Base-by-base conservation (phyloP, 306 rosid species). In the Cajanus cajan region DNA sequence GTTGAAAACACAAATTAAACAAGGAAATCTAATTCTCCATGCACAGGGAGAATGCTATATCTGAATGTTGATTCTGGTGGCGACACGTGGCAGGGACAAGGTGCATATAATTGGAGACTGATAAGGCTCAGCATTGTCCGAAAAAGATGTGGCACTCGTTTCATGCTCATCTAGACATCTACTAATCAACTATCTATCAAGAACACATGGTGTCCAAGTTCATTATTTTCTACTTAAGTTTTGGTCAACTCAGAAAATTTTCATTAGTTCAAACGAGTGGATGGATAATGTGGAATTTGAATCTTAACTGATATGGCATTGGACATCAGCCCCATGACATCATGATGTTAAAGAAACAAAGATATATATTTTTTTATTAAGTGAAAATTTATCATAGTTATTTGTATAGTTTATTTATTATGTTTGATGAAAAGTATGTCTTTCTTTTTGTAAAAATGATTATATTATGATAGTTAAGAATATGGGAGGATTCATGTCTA, bases 31-130 rank as follows among this genome's bases (percentile, higher is more conserved):
- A 48, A 9, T 6, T 37, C 47, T 74, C 13, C 44, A 48, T 25
- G 75, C 40, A 73, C 44, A 66, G 36, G 73, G 73, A 22, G 71
- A 45, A 34, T 41, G 82, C 14, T 40, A 84, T 40, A 84, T 74
- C 84, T 11, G 45, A 61, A 63, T 13, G 66, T 58, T 15, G 0
- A 69, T 28, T 6, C 4, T 37, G 51, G 58, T 41, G 74, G 4
- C 0, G 78, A 44, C 84, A 79, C 65, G 82, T 75, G 81, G 81
- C 57, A 67, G 21, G 18, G 52, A 33, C 74, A 50, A 33, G 68
- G 13, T 74, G 70, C 11, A 15, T 70, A 24, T 75, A 66, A 74
- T 18, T 64, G 64, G 43, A 36, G 47, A 37, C 37, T 50, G 80
- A 78, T 37, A 59, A 71, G 79, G 62, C 64, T 51, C 24, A 40